phyloP scores from a whole-genome alignment of 2,329 filamentous ascomycete genomes.

The Stromatinia cepivora region DNA sequence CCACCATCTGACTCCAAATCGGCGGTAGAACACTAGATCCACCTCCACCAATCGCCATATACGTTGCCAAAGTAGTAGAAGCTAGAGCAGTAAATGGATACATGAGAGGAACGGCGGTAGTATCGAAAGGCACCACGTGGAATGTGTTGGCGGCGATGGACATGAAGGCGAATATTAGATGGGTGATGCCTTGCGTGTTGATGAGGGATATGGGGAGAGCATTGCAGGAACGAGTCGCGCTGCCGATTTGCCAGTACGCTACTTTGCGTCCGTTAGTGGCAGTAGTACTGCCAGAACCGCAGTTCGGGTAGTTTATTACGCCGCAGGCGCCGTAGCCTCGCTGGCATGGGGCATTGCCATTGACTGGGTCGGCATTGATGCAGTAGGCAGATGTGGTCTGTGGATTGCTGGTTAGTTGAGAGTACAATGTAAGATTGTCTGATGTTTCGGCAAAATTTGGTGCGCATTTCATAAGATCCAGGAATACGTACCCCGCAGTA shows the following conservation, averaged over 20 bases:
- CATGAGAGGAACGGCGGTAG: slow-evolving; percentile 29
- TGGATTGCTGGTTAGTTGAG: neutral
- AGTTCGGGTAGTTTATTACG: neutral
- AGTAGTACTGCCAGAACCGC: slow-evolving; percentile 2
- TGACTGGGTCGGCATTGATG: slow-evolving; percentile 21
- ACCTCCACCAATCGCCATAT: slow-evolving; percentile 45
- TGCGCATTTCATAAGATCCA: too few relatives aligned
- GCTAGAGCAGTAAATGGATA: slow-evolving; percentile 41
- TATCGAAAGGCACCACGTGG: slow-evolving; percentile 37
- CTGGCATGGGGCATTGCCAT: slow-evolving; percentile 10
- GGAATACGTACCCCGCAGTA: slow-evolving; percentile 21
- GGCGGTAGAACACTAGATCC: slow-evolving; percentile 29
- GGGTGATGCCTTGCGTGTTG: slow-evolving; percentile 38
- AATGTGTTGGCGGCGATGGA: slow-evolving; percentile 45
- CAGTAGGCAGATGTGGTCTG: slow-evolving; percentile 21
- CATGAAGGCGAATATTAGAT: slow-evolving; percentile 47
- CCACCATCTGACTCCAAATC: slow-evolving; percentile 40
- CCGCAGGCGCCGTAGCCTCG: slow-evolving; percentile 10
- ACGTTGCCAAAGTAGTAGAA: slow-evolving; percentile 38
- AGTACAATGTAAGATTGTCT: neutral
- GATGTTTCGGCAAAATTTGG: neutral
- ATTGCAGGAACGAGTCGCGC: slow-evolving; percentile 38
- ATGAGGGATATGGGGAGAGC: slow-evolving; percentile 41
- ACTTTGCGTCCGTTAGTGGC: slow-evolving; percentile 7
- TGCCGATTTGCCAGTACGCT: slow-evolving; percentile 19